Conservation (phyloP, 1,284 basidiomycete species). For the Ceratobasidium sp. region DNA sequence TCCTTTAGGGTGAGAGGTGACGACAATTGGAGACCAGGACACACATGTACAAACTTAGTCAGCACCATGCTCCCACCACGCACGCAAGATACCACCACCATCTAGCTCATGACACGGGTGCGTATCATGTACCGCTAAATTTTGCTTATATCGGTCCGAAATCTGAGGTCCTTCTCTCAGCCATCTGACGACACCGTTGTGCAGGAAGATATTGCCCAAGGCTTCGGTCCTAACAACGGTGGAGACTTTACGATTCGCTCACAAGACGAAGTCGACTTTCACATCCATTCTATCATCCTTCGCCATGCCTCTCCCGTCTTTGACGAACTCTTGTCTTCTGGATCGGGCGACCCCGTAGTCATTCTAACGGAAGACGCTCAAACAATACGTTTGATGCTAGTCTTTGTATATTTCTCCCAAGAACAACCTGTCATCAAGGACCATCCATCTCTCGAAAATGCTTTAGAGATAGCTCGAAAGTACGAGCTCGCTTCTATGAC, state of each 20-base stretch:
- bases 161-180: constrained; percentile 3
- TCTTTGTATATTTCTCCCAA: constrained; percentile 6
- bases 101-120: constrained; percentile 25
- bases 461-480: constrained; percentile 28
- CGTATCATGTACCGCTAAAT: background rate
- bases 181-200: constrained; percentile 9
- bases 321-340: constrained; percentile 31
- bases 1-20: background rate
- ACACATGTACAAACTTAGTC: background rate
- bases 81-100: background rate
- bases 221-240: constrained; percentile 26
- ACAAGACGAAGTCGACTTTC: constrained; percentile 17
- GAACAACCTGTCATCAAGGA: constrained; percentile 13
- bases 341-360: constrained; percentile 27
- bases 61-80: background rate
- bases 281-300: constrained; percentile 28
- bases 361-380: constrained; percentile 23
- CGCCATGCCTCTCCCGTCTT: constrained; percentile 26
- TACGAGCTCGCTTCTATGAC: constrained; percentile 32
- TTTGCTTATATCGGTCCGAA: background rate
- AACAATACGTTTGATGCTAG: constrained; percentile 33
- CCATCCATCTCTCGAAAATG: background rate
- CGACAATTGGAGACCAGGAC: background rate
- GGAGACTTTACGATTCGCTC: constrained; percentile 40
- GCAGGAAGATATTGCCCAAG: constrained; percentile 13